phyloP scores from a whole-genome alignment of 2,329 filamentous ascomycete species.

The Pezicula carpinea region DNA sequence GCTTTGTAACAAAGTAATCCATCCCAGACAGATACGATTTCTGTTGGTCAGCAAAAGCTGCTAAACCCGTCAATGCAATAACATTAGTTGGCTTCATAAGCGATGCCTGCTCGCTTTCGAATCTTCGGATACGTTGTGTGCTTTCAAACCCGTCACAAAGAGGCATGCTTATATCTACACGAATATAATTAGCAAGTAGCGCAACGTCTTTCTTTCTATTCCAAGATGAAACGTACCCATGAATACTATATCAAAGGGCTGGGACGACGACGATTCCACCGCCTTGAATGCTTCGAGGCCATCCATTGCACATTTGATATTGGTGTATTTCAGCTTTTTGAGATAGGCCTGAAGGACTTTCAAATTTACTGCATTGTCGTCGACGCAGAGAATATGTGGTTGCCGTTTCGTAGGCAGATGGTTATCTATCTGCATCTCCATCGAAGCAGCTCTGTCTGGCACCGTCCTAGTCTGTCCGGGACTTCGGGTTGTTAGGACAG shows the following conservation, averaged over 20 bases:
- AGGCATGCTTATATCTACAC: background rate
- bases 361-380: background rate
- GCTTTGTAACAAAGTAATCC: slow-evolving; percentile 1
- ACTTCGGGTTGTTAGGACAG: no score
- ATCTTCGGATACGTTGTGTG: background rate
- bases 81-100: background rate
- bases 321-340: background rate
- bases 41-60: background rate
- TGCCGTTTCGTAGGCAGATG: background rate
- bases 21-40: background rate
- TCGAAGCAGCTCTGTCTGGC: no score
- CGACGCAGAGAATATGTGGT: background rate
- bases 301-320: background rate
- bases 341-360: background rate
- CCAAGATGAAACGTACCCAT: background rate
- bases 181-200: background rate
- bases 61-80: background rate
- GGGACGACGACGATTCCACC: background rate
- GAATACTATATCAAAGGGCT: background rate
- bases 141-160: background rate
- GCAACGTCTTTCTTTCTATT: background rate
- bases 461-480: no score
- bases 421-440: background rate
- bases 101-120: background rate
- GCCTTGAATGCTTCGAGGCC: background rate